These are phyloP conservation scores for Leucocoprinus leucothites DNA, from an alignment of 768 basidiomycete genomes.

Conservation along the genomic window DNA sequence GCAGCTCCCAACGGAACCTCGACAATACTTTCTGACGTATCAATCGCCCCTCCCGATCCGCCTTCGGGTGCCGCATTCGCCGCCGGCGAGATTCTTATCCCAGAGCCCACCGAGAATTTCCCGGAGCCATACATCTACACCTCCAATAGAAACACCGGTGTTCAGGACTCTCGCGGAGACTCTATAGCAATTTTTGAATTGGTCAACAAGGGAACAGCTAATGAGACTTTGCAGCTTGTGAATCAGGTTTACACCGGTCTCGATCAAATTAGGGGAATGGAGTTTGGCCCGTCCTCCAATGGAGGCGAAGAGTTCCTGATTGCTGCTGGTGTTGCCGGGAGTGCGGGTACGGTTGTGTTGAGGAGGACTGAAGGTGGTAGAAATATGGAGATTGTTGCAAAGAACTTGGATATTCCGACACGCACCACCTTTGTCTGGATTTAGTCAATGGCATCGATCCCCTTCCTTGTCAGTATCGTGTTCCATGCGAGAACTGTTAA, in stretches of 20 bases:
- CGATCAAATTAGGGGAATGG: constrained; percentile 65
- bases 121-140: constrained; percentile 56
- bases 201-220: constrained; percentile 22
- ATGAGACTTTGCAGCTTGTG: constrained; percentile 26
- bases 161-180: constrained; percentile 50
- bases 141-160: constrained; percentile 62
- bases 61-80: constrained; percentile 35
- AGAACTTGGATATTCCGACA: constrained; percentile 49
- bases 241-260: constrained; percentile 16
- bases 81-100: constrained; percentile 64
- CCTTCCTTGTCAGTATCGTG: neutral
- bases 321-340: constrained; percentile 50
- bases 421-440: constrained; percentile 53
- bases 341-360: constrained; percentile 53
- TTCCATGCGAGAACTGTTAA: constrained; percentile 14
- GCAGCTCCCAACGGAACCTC: constrained; percentile 48
- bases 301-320: constrained; percentile 48
- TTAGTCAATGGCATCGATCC: constrained; percentile 2
- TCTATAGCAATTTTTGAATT: constrained; percentile 54
- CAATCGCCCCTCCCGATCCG: constrained; percentile 42
- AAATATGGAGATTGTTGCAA: constrained; percentile 49
- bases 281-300: constrained; percentile 45
- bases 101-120: constrained; percentile 42
- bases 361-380: constrained; percentile 51
- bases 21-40: constrained; percentile 43